Evolutionary conservation across 192 early-diverging fungal genomes (phyloP).

Genomic region (Coemansia sp.): DNA sequence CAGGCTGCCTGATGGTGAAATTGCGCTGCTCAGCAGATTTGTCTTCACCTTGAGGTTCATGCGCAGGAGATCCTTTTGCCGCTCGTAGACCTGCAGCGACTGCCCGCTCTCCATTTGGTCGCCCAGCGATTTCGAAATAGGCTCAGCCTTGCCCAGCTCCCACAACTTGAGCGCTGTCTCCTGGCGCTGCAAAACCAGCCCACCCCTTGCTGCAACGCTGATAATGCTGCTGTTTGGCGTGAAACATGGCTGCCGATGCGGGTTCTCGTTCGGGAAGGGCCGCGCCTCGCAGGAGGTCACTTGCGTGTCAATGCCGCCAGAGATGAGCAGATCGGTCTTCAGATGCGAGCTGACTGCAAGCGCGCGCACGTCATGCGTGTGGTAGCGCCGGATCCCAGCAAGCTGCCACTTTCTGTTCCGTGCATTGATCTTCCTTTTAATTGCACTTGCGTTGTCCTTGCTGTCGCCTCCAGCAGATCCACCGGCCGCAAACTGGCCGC

Average conservation of each 20-base stretch:
- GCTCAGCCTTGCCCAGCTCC: constrained; percentile 69
- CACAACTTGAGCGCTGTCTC: constrained; percentile 75
- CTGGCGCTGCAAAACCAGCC: constrained; percentile 63
- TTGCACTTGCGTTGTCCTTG: neutral
- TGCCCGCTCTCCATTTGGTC: constrained; percentile 49
- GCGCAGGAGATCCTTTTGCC: constrained; percentile 68
- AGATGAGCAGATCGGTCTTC: constrained; percentile 68
- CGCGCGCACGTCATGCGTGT: constrained; percentile 92
- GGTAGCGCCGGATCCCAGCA: constrained; percentile 83
- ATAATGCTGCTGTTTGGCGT: constrained; percentile 59
- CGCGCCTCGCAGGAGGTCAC: constrained; percentile 61
- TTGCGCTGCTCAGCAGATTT: constrained; percentile 67
- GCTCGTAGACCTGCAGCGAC: constrained; percentile 55
- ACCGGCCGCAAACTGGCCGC: constrained; percentile 17
- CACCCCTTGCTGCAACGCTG: constrained; percentile 63
- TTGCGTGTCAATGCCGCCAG: constrained; percentile 83
- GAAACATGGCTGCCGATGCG: constrained; percentile 63
- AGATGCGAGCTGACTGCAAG: constrained; percentile 73
- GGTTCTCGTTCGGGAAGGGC: constrained; percentile 62
- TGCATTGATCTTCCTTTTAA: constrained; percentile 8
- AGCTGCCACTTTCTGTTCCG: constrained; percentile 67
- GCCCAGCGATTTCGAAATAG: constrained; percentile 17
- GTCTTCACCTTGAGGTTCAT: constrained; percentile 73
- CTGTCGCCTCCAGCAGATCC: neutral
- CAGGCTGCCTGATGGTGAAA: constrained; percentile 82